Evolutionary conservation across 2,329 filamentous ascomycete genomes (phyloP), one percentile per base, ranked within the genome.

Genomic region (Fusarium longipes): DNA sequence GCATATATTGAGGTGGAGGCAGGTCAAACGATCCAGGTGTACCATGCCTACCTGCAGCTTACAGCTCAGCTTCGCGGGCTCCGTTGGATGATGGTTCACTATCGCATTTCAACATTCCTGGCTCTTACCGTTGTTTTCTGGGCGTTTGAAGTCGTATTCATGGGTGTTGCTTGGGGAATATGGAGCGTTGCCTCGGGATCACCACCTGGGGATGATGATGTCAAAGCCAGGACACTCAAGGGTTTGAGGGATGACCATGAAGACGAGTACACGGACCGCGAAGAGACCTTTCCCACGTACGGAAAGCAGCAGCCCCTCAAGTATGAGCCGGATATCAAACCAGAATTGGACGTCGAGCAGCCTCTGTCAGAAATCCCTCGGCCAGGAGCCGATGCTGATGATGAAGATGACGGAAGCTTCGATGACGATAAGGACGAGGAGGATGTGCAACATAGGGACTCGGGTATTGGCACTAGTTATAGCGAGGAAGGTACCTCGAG

Each of bases 21-120:
- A 20, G 85, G 86, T 6, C 84, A 88, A 68, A 82, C 82, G 5
- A 84, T 97, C 73, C 92, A 97, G 76, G 87, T 97, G 8, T 97
- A 97, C 76, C 81, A 82, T 20, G 89, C 87, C 6, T 81, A 79
- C 15, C 83, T 97, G 32, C 85, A 84, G 4, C 87, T 98, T 65
- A 88, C 86, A 27, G 94, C 95, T 6, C 86, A 88, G 52, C 88
- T 97, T 67, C 84, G 86, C 12, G 95, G 95, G 0, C 77, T 97
- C 63, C 83, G 91, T 47, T 96, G 91, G 88, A 73, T 94, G 55
- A 97, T 99, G 92, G 96, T 96, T 73, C 89, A 93, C 63, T 90
- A 95, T 80, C 88, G 91, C 14, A 73, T 96, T 33, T 77, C 88
- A 3, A 89, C 89, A 7, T 93, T 93, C 59, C 51, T 91, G 1